A percentile compares a stretch with the other conserved stretches of the same genome.
These are phyloP conservation scores for Sarcodon sp. DNA, from an alignment of 768 basidiomycete genomes.

Conservation along the genomic window DNA sequence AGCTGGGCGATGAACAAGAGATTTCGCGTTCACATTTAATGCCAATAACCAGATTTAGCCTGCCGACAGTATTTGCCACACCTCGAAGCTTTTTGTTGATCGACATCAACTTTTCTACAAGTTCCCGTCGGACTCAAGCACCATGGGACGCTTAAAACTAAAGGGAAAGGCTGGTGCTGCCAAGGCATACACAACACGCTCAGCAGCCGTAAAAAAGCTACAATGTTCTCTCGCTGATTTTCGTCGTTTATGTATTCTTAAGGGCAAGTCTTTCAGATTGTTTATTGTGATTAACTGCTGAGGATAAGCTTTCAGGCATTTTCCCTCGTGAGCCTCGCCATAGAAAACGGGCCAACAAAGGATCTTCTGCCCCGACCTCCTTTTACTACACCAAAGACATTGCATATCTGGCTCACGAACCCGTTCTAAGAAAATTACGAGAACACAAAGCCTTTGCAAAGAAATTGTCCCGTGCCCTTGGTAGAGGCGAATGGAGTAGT, in stretches of 20 bases:
- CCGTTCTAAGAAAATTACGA: conserved; percentile 81
- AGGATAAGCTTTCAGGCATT: conserved; percentile 47
- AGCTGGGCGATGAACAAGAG: not conserved
- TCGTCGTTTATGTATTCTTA: conserved; percentile 90
- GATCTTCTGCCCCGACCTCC: conserved; percentile 90
- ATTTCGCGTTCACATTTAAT: not conserved
- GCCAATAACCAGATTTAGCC: conserved; percentile 13
- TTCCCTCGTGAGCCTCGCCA: conserved; percentile 93
- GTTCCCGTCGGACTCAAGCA: conserved; percentile 4
- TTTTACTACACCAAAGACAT: conserved; percentile 99
- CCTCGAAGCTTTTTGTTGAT: conserved; percentile 8
- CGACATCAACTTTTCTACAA: conserved; percentile 3
- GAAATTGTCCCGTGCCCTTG: conserved; percentile 86
- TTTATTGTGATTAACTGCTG: not conserved
- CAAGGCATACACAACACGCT: conserved; percentile 85
- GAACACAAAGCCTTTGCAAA: conserved; percentile 99
- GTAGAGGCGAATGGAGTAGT: conserved; percentile 87
- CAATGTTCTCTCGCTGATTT: conserved; percentile 97
- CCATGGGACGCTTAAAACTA: conserved; percentile 66
- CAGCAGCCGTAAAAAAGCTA: conserved; percentile 84
- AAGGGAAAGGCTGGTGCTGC: conserved; percentile 89
- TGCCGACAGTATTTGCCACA: conserved; percentile 15
- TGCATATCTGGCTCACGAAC: conserved; percentile 93
- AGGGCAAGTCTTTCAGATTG: conserved; percentile 43
- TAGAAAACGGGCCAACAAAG: conserved; percentile 93